phyloP scores from a whole-genome alignment of 352 stramenopile species.

The Pythium periplocum region DNA sequence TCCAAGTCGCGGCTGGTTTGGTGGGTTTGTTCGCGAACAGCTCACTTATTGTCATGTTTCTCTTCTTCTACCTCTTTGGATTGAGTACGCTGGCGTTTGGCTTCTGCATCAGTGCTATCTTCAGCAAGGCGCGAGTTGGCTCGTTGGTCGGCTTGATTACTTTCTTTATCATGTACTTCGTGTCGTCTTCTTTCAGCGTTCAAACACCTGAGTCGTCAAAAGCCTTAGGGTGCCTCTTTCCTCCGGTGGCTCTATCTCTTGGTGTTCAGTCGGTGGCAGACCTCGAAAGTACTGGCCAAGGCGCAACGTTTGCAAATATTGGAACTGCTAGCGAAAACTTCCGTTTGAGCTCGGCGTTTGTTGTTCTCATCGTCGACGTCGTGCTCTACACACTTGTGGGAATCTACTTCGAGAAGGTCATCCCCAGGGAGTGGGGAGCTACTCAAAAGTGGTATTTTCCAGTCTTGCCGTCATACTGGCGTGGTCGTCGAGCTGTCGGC shows the following conservation, averaged over 20 bases:
- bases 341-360: slow-evolving; percentile 48
- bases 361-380: slow-evolving; percentile 86
- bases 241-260: slow-evolving; percentile 72
- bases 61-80: slow-evolving; percentile 73
- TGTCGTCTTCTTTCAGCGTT: slow-evolving; percentile 43
- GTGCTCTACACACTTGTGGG: slow-evolving; percentile 86
- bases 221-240: slow-evolving; percentile 43
- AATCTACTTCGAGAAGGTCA: slow-evolving; percentile 88
- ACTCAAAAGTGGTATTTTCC: slow-evolving; percentile 27
- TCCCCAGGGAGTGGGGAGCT: slow-evolving; percentile 90
- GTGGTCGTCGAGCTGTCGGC: too few species aligned
- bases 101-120: slow-evolving; percentile 79
- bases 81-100: slow-evolving; percentile 56
- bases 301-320: slow-evolving; percentile 48
- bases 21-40: slow-evolving; percentile 47
- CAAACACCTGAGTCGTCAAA: slow-evolving; percentile 41
- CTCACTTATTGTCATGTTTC: slow-evolving; percentile 36
- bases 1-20: slow-evolving; percentile 51
- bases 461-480: too few species aligned
- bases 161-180: slow-evolving; percentile 90
- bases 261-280: slow-evolving; percentile 59
- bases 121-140: slow-evolving; percentile 63
- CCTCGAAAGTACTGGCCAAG: slow-evolving; percentile 48
- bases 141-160: slow-evolving; percentile 66
- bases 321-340: slow-evolving; percentile 49